Base-by-base conservation (phyloP, 2,329 filamentous ascomycete species). In the Calonectria honghensis region DNA sequence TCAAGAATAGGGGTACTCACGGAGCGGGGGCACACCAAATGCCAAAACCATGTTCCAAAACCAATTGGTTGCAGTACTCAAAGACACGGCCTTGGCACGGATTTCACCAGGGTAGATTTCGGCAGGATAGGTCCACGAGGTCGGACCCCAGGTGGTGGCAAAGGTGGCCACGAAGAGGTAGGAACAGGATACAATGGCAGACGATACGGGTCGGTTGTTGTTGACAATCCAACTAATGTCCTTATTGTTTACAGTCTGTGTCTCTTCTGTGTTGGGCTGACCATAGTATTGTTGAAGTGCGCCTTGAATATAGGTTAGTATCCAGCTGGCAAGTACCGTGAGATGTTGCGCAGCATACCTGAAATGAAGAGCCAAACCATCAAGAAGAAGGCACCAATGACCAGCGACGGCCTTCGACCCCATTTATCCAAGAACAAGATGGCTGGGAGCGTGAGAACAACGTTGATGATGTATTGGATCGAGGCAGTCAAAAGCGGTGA, bases 381-480 rank as follows among this genome's bases (percentile, higher is more conserved):
- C 90, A 92, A 92, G 61, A 89, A 80, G 77, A 91, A 89, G 4
- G 90, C 87, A 3, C 91, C 91, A 24, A 88, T 74, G 2, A 93
- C 86, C 13, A 93, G 84, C 0, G 90, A 85, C 0, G 88, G 89
- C 0, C 92, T 90, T 11, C 92, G 90, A 52, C 91, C 91, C 77
- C 90, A 87, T 75, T 85, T 88, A 81, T 93, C 92, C 61, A 93
- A 87, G 80, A 88, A 92, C 14, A 92, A 71, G 39, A 93, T 91
- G 18, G 91, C 91, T 0, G 91, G 90, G 2, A 92, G 83, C 0
- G 92, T 93, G 75, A 92, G 85, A 20, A 85, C 85, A 0, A 93
- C 90, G 79, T 93, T 93, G 83, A 93, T 91, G 72, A 93, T 87
- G 78, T 93, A 93, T 79, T 93, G 90, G 29, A 93, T 91, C 0